Percentiles rank a stretch among this genome's conserved stretches.
phyloP scores from a whole-genome alignment of 2,329 filamentous ascomycete species.

The Phialophora verrucosa region DNA sequence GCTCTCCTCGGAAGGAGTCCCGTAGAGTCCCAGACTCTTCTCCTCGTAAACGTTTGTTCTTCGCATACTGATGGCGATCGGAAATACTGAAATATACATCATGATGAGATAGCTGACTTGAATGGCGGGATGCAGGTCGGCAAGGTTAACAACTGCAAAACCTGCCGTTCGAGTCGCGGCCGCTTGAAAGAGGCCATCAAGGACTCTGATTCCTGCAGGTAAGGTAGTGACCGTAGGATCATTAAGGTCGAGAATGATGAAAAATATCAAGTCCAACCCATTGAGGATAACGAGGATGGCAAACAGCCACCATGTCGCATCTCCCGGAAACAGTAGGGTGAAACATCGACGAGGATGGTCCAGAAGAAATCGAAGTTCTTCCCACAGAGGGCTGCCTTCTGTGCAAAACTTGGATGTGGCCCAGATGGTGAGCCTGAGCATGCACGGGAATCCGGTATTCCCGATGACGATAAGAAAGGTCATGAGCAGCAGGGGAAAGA shows the following conservation, averaged over 20 bases:
- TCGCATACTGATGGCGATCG: conserved; percentile 66
- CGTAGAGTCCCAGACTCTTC: conserved; percentile 67
- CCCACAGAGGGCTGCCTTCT: conserved; percentile 73
- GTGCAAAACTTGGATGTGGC: conserved; percentile 70
- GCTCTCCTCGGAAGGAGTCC: conserved; percentile 70
- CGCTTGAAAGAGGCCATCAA: conserved; percentile 90
- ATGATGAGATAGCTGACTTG: conserved; percentile 70
- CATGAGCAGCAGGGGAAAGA: conserved; percentile 49
- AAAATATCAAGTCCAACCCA: conserved; percentile 83
- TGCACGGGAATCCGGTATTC: conserved; percentile 60
- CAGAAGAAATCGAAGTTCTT: conserved; percentile 86
- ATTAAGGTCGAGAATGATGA: conserved; percentile 88
- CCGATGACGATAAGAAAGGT: conserved; percentile 49
- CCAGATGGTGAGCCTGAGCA: conserved; percentile 86
- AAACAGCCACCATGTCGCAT: conserved; percentile 95
- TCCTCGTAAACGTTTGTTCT: conserved; percentile 68
- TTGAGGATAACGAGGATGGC: conserved; percentile 83
- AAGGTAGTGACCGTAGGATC: conserved; percentile 70
- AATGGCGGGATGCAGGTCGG: conserved; percentile 82
- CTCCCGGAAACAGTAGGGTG: conserved; percentile 86
- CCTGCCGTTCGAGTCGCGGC: conserved; percentile 88
- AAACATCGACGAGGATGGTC: conserved; percentile 97
- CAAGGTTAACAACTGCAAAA: conserved; percentile 79
- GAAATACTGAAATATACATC: conserved; percentile 70
- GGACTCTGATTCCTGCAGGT: conserved; percentile 74